Conservation (phyloP, 2,329 filamentous ascomycete genomes). For the Aspergillus hortae region DNA sequence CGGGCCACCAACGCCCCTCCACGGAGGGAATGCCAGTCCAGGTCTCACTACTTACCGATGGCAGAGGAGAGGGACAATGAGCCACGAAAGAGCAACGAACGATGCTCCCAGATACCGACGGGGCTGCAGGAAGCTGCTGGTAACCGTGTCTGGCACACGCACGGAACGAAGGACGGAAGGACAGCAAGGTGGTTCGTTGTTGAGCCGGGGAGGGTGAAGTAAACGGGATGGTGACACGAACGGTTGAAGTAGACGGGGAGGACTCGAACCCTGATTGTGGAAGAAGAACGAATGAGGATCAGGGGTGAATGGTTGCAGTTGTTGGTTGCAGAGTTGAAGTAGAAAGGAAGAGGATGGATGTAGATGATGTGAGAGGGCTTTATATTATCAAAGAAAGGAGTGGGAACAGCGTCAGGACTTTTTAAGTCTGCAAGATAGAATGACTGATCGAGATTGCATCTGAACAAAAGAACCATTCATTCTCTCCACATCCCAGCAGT, state of each 20-base stretch:
- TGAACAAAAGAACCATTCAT: conserved; percentile 12
- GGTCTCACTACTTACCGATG: neutral
- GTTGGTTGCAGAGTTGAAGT: neutral
- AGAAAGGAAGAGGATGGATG: neutral
- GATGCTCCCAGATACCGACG: conserved; percentile 5
- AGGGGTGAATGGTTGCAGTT: neutral
- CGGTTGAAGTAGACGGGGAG: neutral
- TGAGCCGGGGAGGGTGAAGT: neutral
- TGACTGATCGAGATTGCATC: conserved; percentile 15
- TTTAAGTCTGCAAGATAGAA: conserved; percentile 7
- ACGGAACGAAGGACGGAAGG: conserved; percentile 1
- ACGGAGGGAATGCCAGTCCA: neutral
- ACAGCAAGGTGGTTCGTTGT: conserved; percentile 9
- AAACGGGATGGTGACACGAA: conserved; percentile 18
- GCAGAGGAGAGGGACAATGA: neutral
- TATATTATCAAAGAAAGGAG: neutral
- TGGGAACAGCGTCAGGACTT: conserved; percentile 2
- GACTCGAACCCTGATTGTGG: neutral
- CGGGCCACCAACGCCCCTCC: neutral
- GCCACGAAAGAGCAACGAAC: neutral
- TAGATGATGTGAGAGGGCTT: neutral
- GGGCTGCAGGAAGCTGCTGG: conserved; percentile 10
- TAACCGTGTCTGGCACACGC: conserved; percentile 11
- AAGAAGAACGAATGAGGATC: neutral
- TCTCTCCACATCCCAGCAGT: neutral